Conservation (phyloP, 1,139 yeast species). For the Yamadazyma dendronema region DNA sequence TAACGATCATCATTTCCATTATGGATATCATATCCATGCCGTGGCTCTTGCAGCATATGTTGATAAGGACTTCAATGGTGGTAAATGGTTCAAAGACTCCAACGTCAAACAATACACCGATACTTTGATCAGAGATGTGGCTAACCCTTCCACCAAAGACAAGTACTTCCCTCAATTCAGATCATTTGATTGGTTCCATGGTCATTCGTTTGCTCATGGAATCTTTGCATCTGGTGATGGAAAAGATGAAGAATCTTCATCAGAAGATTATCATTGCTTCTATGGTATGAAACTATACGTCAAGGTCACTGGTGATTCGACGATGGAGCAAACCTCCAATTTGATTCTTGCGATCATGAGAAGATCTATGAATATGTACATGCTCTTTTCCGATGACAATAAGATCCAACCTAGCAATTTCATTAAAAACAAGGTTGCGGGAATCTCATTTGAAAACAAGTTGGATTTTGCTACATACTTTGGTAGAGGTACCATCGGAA, state of each 20-base stretch:
- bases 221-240: slow-evolving; percentile 47
- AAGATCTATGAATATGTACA: slow-evolving; percentile 43
- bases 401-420: slow-evolving; percentile 36
- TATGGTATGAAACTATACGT: slow-evolving; percentile 44
- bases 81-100: slow-evolving; percentile 29
- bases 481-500: slow-evolving; percentile 42
- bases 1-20: slow-evolving; percentile 82
- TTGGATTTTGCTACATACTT: slow-evolving; percentile 45
- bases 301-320: slow-evolving; percentile 28
- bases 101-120: slow-evolving; percentile 32
- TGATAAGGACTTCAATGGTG: slow-evolving; percentile 32
- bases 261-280: slow-evolving; percentile 47
- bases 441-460: slow-evolving; percentile 46
- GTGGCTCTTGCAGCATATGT: slow-evolving; percentile 62
- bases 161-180: slow-evolving; percentile 39
- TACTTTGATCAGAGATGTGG: slow-evolving; percentile 40
- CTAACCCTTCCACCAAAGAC: slow-evolving; percentile 38
- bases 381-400: slow-evolving; percentile 41
- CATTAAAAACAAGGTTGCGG: slow-evolving; percentile 43
- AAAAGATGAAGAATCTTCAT: slow-evolving; percentile 46
- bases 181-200: slow-evolving; percentile 47
- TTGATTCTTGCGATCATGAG: slow-evolving; percentile 44
- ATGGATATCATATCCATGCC: slow-evolving; percentile 74
- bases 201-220: slow-evolving; percentile 49
- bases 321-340: slow-evolving; percentile 39